Evolutionary conservation across 345 rosid species (phyloP).

Genomic region (Geranium brycei): DNA sequence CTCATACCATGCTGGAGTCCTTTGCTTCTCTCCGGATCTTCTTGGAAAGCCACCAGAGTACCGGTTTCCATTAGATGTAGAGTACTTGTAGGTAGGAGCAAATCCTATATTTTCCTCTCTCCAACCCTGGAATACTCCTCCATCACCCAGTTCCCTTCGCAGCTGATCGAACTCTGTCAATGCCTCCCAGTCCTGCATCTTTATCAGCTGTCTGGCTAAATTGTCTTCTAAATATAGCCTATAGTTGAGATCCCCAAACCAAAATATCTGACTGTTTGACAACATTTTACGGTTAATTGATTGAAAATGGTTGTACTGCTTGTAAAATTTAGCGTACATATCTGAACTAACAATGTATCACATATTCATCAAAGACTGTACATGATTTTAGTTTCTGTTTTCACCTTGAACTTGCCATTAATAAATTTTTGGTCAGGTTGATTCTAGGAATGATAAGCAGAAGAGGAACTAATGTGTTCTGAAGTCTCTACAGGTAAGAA

Average conservation of each 20-base stretch:
- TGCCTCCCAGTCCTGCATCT: constrained; percentile 50
- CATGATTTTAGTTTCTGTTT: not conserved
- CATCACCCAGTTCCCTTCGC: constrained; percentile 42
- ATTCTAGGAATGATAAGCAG: not conserved
- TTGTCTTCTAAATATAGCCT: constrained; percentile 47
- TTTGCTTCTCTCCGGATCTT: constrained; percentile 52
- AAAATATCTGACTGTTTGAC: constrained; percentile 46
- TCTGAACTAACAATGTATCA: too few relatives aligned
- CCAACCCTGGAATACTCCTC: constrained; percentile 70
- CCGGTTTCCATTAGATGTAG: constrained; percentile 39
- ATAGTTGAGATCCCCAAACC: constrained; percentile 79
- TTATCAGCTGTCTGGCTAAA: constrained; percentile 40
- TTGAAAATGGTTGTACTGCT: not conserved
- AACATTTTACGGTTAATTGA: not conserved
- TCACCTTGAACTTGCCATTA: not conserved
- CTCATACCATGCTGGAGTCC: constrained; percentile 66
- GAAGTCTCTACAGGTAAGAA: not conserved
- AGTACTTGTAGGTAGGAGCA: constrained; percentile 66
- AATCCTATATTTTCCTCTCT: constrained; percentile 53
- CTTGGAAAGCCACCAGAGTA: constrained; percentile 39
- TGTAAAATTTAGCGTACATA: too few relatives aligned
- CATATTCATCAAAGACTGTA: not conserved
- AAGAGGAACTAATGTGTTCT: not conserved
- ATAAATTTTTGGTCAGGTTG: too few relatives aligned
- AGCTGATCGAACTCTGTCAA: constrained; percentile 58